A percentile compares a stretch with the other conserved stretches of the same genome.
phyloP scores from a whole-genome alignment of 83 land plant species.

The Thuja plicata region DNA sequence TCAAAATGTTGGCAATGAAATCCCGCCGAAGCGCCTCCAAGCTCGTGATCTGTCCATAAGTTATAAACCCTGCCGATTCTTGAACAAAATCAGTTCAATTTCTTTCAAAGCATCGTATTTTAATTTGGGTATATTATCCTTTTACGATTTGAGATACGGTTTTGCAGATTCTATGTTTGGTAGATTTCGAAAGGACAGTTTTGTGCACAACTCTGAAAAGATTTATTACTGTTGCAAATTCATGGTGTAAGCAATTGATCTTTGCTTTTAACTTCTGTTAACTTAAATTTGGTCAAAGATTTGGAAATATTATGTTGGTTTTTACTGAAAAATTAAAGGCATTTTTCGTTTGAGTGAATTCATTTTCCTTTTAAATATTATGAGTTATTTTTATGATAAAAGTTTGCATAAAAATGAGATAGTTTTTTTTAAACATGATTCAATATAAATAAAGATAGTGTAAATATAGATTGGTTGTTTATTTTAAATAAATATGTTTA shows the following conservation, averaged over 20 bases:
- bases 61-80: neutral
- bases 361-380: no score
- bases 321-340: neutral
- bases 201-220: neutral
- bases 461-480: no score
- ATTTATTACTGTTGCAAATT: neutral
- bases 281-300: neutral
- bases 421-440: no score
- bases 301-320: neutral
- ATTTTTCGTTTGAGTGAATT: neutral
- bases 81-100: neutral
- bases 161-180: neutral
- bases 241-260: neutral
- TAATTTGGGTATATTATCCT: neutral
- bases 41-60: neutral
- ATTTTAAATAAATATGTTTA: no score
- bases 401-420: no score
- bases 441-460: no score
- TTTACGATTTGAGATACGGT: neutral
- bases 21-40: neutral
- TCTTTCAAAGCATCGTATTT: neutral
- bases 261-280: neutral
- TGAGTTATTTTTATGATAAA: no score
- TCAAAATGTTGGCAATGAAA: neutral
- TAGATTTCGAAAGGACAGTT: neutral